phyloP scores from a whole-genome alignment of 148 eudicot genomes.

The Limonium bicolor region DNA sequence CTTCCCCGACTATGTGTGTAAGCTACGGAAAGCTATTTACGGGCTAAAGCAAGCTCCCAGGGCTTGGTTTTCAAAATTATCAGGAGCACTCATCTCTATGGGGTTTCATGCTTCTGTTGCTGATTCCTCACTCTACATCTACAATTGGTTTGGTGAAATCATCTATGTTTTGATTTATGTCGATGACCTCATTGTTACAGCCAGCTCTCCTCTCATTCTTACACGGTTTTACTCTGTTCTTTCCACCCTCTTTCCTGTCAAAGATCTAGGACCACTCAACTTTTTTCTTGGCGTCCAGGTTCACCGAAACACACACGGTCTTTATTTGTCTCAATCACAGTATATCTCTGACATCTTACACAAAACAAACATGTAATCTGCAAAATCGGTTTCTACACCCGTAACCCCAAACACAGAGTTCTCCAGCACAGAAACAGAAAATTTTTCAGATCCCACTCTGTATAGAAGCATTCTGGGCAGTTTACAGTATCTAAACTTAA shows the following conservation, averaged over 20 bases:
- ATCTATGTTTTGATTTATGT: too few relatives aligned
- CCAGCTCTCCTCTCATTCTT: not conserved
- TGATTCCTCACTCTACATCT: not conserved
- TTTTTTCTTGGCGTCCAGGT: too few relatives aligned
- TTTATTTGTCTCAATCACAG: not conserved
- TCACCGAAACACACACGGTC: not conserved
- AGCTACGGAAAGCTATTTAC: not conserved
- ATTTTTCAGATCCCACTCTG: not conserved
- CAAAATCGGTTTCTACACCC: not conserved
- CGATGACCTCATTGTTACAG: too few relatives aligned
- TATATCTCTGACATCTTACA: too few relatives aligned
- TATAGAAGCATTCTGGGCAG: not conserved
- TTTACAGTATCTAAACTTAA: too few relatives aligned
- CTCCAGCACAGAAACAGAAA: not conserved
- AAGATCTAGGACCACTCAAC: too few relatives aligned
- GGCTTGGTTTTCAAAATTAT: not conserved
- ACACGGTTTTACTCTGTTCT: not conserved
- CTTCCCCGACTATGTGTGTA: not conserved
- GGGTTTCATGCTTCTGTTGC: not conserved
- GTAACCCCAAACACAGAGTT: not conserved
- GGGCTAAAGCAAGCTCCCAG: slow-evolving; percentile 1
- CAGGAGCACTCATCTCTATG: too few relatives aligned
- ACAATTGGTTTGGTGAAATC: not conserved
- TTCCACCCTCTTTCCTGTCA: too few relatives aligned
- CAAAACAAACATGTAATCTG: not conserved